Base-by-base conservation (phyloP, 345 rosid species). In the Euphorbia pulcherrima region DNA sequence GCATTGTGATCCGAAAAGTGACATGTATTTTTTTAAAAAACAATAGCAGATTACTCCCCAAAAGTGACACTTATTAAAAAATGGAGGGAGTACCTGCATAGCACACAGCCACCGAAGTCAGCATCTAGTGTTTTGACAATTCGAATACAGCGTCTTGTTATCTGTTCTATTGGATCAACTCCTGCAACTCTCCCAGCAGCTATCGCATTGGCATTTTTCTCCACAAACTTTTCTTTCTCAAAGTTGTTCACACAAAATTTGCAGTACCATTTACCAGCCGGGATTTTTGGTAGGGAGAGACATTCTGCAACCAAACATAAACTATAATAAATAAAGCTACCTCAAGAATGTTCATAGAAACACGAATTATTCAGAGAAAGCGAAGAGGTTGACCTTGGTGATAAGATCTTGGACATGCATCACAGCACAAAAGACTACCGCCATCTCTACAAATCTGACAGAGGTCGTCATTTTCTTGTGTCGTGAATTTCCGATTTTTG, bases 71-170 rank as follows among this genome's bases (percentile, higher is more conserved):
- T n/a, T n/a, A n/a, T n/a, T n/a, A n/a, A n/a, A n/a, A n/a, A n/a
- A n/a, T n/a, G n/a, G n/a, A n/a, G n/a, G n/a, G n/a, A n/a, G 74
- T 17, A 94, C 99, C 96, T 89, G 97, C 99, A 94, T 51, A 91
- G 75, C 24, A 86, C 90, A 78, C 97, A 91, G 70, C 90, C 99
- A 62, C 93, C 88, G 72, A 78, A 78, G 68, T 85, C 96, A 50
- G 79, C 74, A 63, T 68, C 90, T 9, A 83, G 67, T 23, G 87
- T 83, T 74, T 83, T 76, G 69, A 91, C 91, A 67, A 91, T 91
- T 27, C 97, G 93, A 68, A 91, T 94, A 81, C 93, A 89, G 74
- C 97, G 77, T 73, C 80, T 83, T 27, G 90, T 81, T 76, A 93
- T 93, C 81, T 93, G 84, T 60, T 83, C 92, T 62, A 90, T 86